Conservation (phyloP, 495 filamentous ascomycete genomes). For the Delitschia confertaspora region DNA sequence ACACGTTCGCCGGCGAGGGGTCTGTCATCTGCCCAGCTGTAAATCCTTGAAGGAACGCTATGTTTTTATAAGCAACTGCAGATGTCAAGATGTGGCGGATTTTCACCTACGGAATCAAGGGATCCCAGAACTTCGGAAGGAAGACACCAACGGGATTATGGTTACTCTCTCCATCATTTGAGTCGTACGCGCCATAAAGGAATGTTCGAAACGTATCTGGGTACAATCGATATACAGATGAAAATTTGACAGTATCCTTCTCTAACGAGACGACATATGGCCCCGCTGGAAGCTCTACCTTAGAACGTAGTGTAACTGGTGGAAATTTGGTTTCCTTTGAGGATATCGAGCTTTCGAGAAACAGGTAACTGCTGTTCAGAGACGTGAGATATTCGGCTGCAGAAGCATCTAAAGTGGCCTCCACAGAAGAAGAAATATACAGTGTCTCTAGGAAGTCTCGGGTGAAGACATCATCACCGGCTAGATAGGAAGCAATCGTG, state of each 20-base stretch:
- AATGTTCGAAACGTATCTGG: conserved; percentile 24
- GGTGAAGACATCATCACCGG: conserved; percentile 20
- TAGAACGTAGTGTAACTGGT: not conserved
- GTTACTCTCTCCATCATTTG: conserved; percentile 18
- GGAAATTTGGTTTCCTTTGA: conserved; percentile 5
- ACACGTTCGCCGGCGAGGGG: conserved; percentile 27
- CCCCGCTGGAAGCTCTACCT: conserved; percentile 9
- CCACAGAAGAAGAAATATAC: conserved; percentile 26
- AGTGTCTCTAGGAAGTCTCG: conserved; percentile 32
- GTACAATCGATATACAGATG: conserved; percentile 26
- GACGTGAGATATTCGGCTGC: conserved; percentile 17
- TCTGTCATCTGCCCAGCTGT: conserved; percentile 21
- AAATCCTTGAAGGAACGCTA: conserved; percentile 27
- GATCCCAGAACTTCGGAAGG: conserved; percentile 23
- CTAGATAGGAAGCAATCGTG: conserved; percentile 10
- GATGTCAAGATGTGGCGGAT: not conserved
- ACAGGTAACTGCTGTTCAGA: conserved; percentile 5
- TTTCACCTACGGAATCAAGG: conserved; percentile 23
- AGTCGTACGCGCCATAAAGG: conserved; percentile 25
- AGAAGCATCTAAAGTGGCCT: conserved; percentile 18
- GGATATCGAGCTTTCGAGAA: conserved; percentile 6
- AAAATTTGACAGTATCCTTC: conserved; percentile 12
- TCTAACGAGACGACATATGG: conserved; percentile 18
- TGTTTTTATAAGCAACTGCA: conserved; percentile 1
- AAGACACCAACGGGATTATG: conserved; percentile 18